phyloP scores from a whole-genome alignment of 805 yeast species.

The Scheffersomyces coipomensis region DNA sequence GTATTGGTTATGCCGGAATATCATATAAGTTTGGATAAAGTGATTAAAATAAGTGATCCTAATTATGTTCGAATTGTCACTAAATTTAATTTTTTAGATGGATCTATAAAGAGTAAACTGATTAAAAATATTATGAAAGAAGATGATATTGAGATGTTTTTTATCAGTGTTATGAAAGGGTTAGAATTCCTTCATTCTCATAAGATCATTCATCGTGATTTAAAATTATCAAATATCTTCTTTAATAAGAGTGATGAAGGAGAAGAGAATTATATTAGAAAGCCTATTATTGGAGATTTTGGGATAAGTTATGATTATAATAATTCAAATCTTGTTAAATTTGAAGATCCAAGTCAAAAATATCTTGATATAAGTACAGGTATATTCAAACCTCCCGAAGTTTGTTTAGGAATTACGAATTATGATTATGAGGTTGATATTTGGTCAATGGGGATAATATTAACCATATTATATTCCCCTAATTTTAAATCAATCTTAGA shows the following conservation, averaged over 20 bases:
- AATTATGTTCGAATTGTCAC: slow-evolving; percentile 17
- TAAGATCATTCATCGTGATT: slow-evolving; percentile 40
- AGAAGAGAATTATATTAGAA: too few species aligned
- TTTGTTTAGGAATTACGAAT: slow-evolving; percentile 55
- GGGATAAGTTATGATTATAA: slow-evolving; percentile 46
- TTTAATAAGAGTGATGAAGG: slow-evolving; percentile 17
- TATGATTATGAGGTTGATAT: slow-evolving; percentile 62
- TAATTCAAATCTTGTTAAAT: slow-evolving; percentile 3
- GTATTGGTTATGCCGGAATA: slow-evolving; percentile 32
- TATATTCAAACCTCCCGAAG: slow-evolving; percentile 71
- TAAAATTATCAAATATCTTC: slow-evolving; percentile 37
- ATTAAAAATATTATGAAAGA: neutral
- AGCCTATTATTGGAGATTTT: slow-evolving; percentile 56
- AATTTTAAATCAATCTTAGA: slow-evolving; percentile 28
- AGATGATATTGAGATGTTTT: slow-evolving; percentile 1
- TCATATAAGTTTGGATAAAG: slow-evolving; percentile 21
- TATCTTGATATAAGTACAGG: slow-evolving; percentile 66
- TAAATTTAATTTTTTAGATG: slow-evolving; percentile 22
- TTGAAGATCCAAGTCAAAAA: slow-evolving; percentile 34
- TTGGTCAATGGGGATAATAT: slow-evolving; percentile 69
- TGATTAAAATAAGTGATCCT: slow-evolving; percentile 10
- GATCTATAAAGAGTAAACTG: slow-evolving; percentile 15
- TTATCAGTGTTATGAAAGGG: slow-evolving; percentile 16
- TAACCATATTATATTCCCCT: slow-evolving; percentile 48
- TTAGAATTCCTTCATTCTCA: slow-evolving; percentile 27